Base-by-base conservation (phyloP, 768 basidiomycete species). In the Phylloporus rhodoxanthus region DNA sequence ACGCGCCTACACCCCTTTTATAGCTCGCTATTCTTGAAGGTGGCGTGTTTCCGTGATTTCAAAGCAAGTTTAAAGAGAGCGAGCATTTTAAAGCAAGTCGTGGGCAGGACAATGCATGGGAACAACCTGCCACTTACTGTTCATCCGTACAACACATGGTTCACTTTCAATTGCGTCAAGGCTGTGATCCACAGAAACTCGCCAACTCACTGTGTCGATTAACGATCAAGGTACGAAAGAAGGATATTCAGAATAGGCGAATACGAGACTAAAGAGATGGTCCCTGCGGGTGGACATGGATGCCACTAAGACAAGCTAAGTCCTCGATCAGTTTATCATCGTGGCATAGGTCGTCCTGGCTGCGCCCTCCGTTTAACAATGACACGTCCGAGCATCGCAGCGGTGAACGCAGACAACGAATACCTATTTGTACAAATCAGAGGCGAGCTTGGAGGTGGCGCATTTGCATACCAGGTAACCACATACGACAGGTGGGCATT, bases 401-500 rank as follows among this genome's bases (percentile, higher is more conserved):
- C 73, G 0, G 94, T 98, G 43, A 92, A 79, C 4, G 78, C 85
- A 2, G 91, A 94, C 3, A 97, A 73, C 1, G 91, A 82, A 72
- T 89, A 93, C 94, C 94, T 96, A 58, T 36, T 15, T 17, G 38
- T 14, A 13, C 14, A 28, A 33, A 29, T 66, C 25, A 64, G 54
- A 44, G 17, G 47, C 20, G 52, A 36, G 37, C 38, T 38, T 29
- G 28, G 39, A 13, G 34, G 20, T 13, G 28, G 46, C 40, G 49
- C 5, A 33, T 30, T 49, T 30, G 62, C 76, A 30, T 63, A 93
- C 96, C 96, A 99, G 10, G 94, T 99, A 13, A 87, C 79, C 4
- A 96, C 91, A 69, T 99, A 99, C 10, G 91, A 93, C 7, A 90
- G 75, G 70, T 99, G 96, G 32, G 91, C 81, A 67, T 99, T 99